Evolutionary conservation across 2,329 filamentous ascomycete genomes (phyloP).

Genomic region (Claviceps sp.): DNA sequence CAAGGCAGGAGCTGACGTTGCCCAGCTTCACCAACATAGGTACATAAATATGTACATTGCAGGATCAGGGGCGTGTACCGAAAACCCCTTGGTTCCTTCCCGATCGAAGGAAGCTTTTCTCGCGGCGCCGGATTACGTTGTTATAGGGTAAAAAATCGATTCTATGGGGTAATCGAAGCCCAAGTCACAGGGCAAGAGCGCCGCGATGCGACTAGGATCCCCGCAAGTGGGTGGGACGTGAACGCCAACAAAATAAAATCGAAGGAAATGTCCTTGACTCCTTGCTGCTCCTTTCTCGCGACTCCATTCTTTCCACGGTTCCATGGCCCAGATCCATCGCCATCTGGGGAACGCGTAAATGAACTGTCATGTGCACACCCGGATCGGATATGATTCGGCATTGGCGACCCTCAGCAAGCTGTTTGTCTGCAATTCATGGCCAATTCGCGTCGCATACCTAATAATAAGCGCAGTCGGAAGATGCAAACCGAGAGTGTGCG

Average conservation of each 20-base stretch:
- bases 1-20: conserved; percentile 1
- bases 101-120: conserved; percentile 2
- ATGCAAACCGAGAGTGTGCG: no score
- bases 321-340: neutral
- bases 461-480: no score
- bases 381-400: conserved; percentile 2
- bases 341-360: neutral
- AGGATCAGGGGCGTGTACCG: neutral
- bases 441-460: neutral
- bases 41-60: neutral
- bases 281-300: neutral
- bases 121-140: conserved; percentile 14
- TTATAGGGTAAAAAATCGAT: conserved; percentile 16
- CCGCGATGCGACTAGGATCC: conserved; percentile 1
- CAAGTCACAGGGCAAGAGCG: conserved; percentile 10
- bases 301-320: neutral
- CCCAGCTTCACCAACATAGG: neutral
- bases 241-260: neutral
- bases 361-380: neutral
- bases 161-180: conserved; percentile 9
- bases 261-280: neutral
- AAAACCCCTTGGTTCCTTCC: neutral
- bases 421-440: neutral
- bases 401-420: neutral
- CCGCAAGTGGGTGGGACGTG: neutral